A percentile compares a stretch with the other conserved stretches of the same genome.
Evolutionary conservation across 129 eudicot genomes (phyloP).

Genomic region (Calendula officinalis): DNA sequence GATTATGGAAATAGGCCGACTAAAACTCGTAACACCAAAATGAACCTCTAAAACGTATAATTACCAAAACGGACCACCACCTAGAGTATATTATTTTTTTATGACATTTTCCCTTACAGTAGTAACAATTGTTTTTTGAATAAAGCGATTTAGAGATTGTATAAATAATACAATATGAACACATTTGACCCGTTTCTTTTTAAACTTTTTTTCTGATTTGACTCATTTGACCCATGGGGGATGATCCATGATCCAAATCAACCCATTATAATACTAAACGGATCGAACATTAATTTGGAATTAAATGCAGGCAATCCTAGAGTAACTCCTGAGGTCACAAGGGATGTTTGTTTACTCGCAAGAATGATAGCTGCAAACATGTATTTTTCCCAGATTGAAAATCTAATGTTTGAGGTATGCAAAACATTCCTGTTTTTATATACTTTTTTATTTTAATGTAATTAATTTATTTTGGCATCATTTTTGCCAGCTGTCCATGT

Average conservation of each 20-base stretch:
- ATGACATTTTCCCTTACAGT: too few relatives aligned
- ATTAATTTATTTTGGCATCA: constrained; percentile 16
- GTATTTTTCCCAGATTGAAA: constrained; percentile 90
- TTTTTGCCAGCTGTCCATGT: constrained; percentile 77
- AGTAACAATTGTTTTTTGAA: too few relatives aligned
- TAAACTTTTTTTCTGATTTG: background rate
- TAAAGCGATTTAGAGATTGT: too few relatives aligned
- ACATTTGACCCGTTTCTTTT: background rate
- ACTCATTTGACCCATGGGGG: background rate
- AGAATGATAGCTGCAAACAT: constrained; percentile 98
- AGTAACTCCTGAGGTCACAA: constrained; percentile 95
- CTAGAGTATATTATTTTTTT: too few relatives aligned
- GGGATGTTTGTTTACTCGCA: constrained; percentile 96
- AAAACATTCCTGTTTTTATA: constrained; percentile 14
- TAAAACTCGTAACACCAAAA: too few relatives aligned
- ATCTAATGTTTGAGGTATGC: constrained; percentile 94
- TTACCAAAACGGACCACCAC: too few relatives aligned
- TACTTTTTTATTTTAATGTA: background rate
- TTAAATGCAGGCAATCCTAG: constrained; percentile 77
- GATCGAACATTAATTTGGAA: background rate
- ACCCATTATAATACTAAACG: background rate
- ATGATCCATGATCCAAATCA: background rate
- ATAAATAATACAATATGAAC: too few relatives aligned
- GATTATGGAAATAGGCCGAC: too few relatives aligned
- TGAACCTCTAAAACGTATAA: too few relatives aligned